Percentiles rank a stretch among this genome's conserved stretches.
Evolutionary conservation across 2,329 filamentous ascomycete species (phyloP).

Genomic region (Claviceps citrina): DNA sequence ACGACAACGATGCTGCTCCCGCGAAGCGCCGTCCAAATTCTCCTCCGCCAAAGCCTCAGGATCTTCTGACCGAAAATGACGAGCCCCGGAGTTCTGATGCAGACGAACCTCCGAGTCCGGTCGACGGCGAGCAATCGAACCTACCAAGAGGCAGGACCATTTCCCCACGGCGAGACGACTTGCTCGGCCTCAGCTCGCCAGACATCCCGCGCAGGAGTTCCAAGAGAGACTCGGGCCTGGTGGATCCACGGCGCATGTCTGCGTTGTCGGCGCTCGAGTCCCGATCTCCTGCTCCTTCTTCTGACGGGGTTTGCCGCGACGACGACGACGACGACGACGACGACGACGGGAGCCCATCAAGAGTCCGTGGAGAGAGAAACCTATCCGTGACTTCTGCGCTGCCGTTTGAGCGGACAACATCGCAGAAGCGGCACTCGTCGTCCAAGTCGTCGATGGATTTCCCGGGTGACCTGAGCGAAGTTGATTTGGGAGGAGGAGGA

Average conservation of each 20-base stretch:
- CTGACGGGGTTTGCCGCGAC: conserved; percentile 7
- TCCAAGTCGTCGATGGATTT: conserved; percentile 34
- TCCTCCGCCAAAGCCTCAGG: conserved; percentile 15
- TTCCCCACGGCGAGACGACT: neutral
- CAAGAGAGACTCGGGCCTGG: conserved; percentile 37
- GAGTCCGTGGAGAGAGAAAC: conserved; percentile 1
- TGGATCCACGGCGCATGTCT: conserved; percentile 15
- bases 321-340: conserved; percentile 3
- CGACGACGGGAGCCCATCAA: conserved; percentile 1
- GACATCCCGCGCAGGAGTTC: conserved; percentile 61
- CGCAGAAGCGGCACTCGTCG: conserved; percentile 35
- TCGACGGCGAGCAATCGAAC: conserved; percentile 11
- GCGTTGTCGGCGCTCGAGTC: conserved; percentile 2
- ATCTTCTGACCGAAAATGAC: conserved; percentile 31
- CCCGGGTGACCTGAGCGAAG: conserved; percentile 29
- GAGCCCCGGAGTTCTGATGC: conserved; percentile 29
- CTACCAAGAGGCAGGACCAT: conserved; percentile 2
- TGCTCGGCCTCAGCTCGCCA: conserved; percentile 24
- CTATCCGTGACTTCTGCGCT: conserved; percentile 19
- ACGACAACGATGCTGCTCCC: conserved; percentile 13
- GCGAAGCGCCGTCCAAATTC: conserved; percentile 12
- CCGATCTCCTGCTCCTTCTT: conserved; percentile 7
- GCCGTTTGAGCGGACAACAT: conserved; percentile 42
- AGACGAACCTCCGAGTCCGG: conserved; percentile 22
- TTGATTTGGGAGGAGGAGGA: conserved; percentile 22